A percentile compares a stretch with the other conserved stretches of the same genome.
Conservation (phyloP, 495 filamentous ascomycete genomes). For the Xylaria curta region DNA sequence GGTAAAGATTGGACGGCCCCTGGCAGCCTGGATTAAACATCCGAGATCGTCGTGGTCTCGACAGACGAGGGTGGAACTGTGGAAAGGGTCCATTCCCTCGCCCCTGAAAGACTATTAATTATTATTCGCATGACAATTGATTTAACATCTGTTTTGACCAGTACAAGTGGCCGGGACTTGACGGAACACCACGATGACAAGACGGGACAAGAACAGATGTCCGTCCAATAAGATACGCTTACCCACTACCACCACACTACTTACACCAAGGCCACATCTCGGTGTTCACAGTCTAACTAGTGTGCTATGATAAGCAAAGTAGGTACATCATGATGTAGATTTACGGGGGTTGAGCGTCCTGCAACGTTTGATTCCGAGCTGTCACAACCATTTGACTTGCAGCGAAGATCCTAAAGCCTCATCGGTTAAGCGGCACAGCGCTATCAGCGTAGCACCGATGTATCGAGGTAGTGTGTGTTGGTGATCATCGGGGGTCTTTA, state of each 20-base stretch:
- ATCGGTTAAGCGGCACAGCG: constrained; percentile 25
- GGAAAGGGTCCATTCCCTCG: constrained; percentile 19
- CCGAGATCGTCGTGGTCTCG: constrained; percentile 24
- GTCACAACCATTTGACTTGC: constrained; percentile 20
- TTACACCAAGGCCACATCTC: constrained; percentile 1
- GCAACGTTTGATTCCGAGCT: constrained; percentile 27
- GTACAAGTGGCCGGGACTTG: constrained; percentile 17
- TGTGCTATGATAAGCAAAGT: constrained; percentile 19
- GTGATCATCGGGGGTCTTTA: background rate
- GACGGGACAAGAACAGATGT: constrained; percentile 11
- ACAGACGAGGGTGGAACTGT: constrained; percentile 19
- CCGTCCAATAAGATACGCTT: constrained; percentile 1
- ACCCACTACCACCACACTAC: background rate
- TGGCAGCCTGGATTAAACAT: constrained; percentile 19
- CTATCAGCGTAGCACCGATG: constrained; percentile 5
- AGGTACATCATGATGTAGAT: constrained; percentile 1
- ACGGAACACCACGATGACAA: constrained; percentile 7
- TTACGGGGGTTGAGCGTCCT: constrained; percentile 14
- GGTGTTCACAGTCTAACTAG: background rate
- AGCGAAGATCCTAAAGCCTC: constrained; percentile 26
- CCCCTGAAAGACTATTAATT: constrained; percentile 17
- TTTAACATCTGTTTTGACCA: background rate
- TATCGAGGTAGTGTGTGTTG: background rate
- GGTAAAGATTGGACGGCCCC: constrained; percentile 16
- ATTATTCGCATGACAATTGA: constrained; percentile 19